Evolutionary conservation across 1,284 basidiomycete species (phyloP).

Genomic region (Lentinula novae-zelandiae): DNA sequence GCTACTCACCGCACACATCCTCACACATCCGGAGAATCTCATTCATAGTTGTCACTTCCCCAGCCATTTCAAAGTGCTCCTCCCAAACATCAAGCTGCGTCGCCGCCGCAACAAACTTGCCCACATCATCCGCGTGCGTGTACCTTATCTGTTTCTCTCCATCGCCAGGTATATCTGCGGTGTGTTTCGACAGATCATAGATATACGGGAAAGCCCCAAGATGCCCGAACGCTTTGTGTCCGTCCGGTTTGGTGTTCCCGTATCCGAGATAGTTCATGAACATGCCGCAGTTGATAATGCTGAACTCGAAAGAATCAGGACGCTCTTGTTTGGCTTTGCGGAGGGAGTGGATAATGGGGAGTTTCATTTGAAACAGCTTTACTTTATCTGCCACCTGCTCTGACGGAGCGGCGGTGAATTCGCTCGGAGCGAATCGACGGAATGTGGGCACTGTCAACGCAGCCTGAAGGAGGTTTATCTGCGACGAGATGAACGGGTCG

Average conservation of each 20-base stretch:
- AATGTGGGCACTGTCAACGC: slow-evolving; percentile 5
- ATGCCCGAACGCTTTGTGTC: slow-evolving; percentile 2
- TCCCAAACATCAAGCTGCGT: slow-evolving; percentile 7
- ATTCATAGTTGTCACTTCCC: slow-evolving; percentile 2
- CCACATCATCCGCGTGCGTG: slow-evolving; percentile 8
- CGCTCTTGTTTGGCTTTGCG: slow-evolving; percentile 7
- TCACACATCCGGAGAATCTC: slow-evolving; percentile 4
- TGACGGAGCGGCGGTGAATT: slow-evolving; percentile 8
- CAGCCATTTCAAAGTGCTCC: slow-evolving; percentile 7
- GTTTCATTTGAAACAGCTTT: slow-evolving; percentile 7
- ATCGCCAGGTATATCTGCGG: slow-evolving; percentile 12
- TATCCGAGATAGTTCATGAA: slow-evolving; percentile 11
- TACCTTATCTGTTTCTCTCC: slow-evolving; percentile 1
- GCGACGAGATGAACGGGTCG: not conserved
- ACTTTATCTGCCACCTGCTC: not conserved
- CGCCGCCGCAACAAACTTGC: slow-evolving; percentile 8
- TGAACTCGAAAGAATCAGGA: slow-evolving; percentile 7
- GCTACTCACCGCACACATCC: slow-evolving; percentile 4
- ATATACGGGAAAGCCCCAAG: not conserved
- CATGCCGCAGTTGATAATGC: slow-evolving; percentile 4
- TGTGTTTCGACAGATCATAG: not conserved
- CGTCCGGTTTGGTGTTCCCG: slow-evolving; percentile 4
- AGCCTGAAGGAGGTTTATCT: slow-evolving; percentile 9
- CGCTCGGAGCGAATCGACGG: slow-evolving; percentile 14
- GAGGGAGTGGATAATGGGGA: not conserved